Evolutionary conservation across 2,329 filamentous ascomycete species (phyloP).

Genomic region (Coniochaeta prunicola): DNA sequence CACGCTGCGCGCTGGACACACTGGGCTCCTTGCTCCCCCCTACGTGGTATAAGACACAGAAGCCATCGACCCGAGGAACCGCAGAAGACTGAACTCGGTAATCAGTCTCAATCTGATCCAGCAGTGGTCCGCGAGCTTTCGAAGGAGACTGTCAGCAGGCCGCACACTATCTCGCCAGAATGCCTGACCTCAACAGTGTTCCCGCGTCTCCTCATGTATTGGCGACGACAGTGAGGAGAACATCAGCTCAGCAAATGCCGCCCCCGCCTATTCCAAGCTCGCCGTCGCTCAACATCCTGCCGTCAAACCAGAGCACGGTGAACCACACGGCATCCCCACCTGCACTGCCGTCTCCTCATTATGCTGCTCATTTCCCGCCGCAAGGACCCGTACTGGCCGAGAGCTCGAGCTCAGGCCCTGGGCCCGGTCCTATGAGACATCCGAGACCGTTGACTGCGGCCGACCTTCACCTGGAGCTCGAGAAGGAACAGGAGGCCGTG

Average conservation of each 20-base stretch:
- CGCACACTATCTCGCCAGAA: constrained; percentile 15
- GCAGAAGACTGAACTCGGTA: constrained; percentile 2
- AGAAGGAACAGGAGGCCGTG: constrained; percentile 92
- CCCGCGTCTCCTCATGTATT: constrained; percentile 41
- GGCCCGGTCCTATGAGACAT: constrained; percentile 72
- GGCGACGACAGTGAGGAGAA: constrained; percentile 31
- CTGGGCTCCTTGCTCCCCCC: not conserved
- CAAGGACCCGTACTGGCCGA: constrained; percentile 18
- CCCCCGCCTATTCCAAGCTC: constrained; percentile 29
- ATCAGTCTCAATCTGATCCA: not conserved
- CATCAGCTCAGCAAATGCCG: constrained; percentile 35
- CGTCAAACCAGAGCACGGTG: constrained; percentile 46
- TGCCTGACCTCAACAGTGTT: constrained; percentile 51
- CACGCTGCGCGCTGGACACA: not conserved
- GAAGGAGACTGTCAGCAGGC: not conserved
- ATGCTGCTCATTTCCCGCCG: constrained; percentile 17
- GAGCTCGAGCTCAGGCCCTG: constrained; percentile 41
- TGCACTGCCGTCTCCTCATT: constrained; percentile 23
- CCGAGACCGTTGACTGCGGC: constrained; percentile 81
- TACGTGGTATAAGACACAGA: not conserved
- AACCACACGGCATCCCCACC: constrained; percentile 29
- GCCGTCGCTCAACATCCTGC: constrained; percentile 47
- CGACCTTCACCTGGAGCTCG: constrained; percentile 81
- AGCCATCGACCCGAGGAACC: too few relatives aligned
- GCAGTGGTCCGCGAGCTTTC: too few relatives aligned